Conservation (phyloP, 2,329 filamentous ascomycete species). For the Aspergillus nomiae region DNA sequence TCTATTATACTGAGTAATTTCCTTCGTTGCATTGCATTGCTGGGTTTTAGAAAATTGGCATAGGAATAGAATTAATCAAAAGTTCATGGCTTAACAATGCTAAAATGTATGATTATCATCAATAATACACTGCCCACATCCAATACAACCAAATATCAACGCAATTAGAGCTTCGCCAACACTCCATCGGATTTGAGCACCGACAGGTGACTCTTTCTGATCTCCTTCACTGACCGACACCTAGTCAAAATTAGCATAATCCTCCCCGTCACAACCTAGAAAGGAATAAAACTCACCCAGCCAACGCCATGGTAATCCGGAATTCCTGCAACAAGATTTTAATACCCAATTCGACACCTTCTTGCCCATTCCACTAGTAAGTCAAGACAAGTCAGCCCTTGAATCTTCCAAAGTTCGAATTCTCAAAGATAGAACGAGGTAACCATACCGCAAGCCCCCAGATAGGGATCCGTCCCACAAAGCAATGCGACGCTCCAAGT, state of each 20-base stretch:
- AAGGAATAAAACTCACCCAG: constrained; percentile 28
- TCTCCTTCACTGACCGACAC: constrained; percentile 33
- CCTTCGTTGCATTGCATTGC: background rate
- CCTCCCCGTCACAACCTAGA: background rate
- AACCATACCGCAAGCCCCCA: constrained; percentile 35
- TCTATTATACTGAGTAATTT: background rate
- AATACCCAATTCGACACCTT: constrained; percentile 37
- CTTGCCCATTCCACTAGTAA: constrained; percentile 34
- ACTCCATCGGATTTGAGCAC: constrained; percentile 30
- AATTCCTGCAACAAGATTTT: constrained; percentile 36
- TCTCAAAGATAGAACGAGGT: background rate
- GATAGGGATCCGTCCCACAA: constrained; percentile 35
- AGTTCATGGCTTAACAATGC: background rate
- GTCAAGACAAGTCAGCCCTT: constrained; percentile 5
- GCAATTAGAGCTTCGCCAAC: constrained; percentile 29
- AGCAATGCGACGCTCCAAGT: constrained; percentile 35
- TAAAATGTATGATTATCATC: background rate
- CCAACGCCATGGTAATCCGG: constrained; percentile 34
- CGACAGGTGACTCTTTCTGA: constrained; percentile 31
- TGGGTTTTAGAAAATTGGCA: background rate
- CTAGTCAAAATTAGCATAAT: constrained; percentile 16
- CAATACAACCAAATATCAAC: background rate
- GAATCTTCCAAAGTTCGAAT: background rate
- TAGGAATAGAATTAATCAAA: background rate
- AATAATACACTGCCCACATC: background rate